These are phyloP conservation scores for Combretum micranthum DNA, from an alignment of 345 rosid genomes.

Conservation along the genomic window DNA sequence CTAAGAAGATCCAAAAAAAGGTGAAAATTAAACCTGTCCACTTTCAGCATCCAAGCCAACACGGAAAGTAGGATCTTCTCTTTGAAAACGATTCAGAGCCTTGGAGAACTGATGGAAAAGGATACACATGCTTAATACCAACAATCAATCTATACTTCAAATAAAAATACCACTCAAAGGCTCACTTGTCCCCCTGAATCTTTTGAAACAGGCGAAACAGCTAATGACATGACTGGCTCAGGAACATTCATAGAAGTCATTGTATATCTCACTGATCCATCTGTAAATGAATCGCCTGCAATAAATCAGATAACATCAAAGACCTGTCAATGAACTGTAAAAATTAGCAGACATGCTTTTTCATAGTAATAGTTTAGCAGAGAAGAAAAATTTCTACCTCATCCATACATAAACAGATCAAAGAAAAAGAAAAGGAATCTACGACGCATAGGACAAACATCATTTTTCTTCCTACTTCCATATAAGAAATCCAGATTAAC, in stretches of 20 bases:
- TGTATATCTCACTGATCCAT: slow-evolving; percentile 88
- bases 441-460: no score
- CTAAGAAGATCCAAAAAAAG: slow-evolving; percentile 3
- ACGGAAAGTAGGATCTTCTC: slow-evolving; percentile 96
- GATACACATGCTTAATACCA: not conserved
- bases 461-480: no score
- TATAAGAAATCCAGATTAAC: no score
- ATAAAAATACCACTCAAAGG: not conserved
- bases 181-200: slow-evolving; percentile 97
- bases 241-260: slow-evolving; percentile 99
- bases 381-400: no score
- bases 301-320: not conserved
- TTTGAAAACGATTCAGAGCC: slow-evolving; percentile 93
- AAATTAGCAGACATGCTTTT: not conserved
- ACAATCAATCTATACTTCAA: no score
- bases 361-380: no score
- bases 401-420: no score
- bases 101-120: slow-evolving; percentile 67
- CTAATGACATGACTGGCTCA: slow-evolving; percentile 97
- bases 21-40: slow-evolving; percentile 58
- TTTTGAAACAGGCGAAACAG: slow-evolving; percentile 94
- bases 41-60: slow-evolving; percentile 99
- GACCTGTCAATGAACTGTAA: slow-evolving; percentile 3
- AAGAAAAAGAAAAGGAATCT: no score
- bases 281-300: slow-evolving; percentile 92